These are phyloP conservation scores for Solanum hybrid DNA, from an alignment of 305 asterid species.

Conservation along the genomic window DNA sequence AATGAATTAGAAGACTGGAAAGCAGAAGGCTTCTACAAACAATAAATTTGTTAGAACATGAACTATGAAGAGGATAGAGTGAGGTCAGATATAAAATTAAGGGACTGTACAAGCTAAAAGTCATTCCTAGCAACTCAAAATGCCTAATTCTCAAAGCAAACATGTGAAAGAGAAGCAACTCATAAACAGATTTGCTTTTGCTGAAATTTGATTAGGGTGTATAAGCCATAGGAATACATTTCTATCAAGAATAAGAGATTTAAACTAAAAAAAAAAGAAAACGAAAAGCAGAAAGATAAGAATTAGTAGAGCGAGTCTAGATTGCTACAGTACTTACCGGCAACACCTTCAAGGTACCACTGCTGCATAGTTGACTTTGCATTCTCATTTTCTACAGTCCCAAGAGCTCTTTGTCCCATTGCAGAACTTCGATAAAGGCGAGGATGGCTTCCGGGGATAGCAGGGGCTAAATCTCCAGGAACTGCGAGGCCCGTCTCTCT, in stretches of 20 bases:
- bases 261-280: neutral
- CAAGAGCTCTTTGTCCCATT: conserved; percentile 47
- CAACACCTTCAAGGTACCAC: conserved; percentile 97
- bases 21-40: neutral
- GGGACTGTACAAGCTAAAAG: neutral
- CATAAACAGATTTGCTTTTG: neutral
- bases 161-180: neutral
- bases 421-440: conserved; percentile 28
- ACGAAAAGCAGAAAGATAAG: neutral
- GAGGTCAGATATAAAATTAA: neutral
- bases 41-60: neutral
- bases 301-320: neutral
- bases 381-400: conserved; percentile 42
- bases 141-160: neutral
- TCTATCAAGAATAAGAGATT: neutral
- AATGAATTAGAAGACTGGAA: neutral
- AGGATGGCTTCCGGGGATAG: conserved; percentile 51
- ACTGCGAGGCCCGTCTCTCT: conserved; percentile 64
- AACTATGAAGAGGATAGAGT: neutral
- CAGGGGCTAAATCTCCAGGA: conserved; percentile 48
- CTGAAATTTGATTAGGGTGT: neutral
- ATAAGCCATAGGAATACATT: neutral
- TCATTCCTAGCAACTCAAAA: neutral
- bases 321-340: conserved; percentile 38
- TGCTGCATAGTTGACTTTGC: conserved; percentile 64